A percentile compares a stretch with the other conserved stretches of the same genome.
Conservation (phyloP, 495 filamentous ascomycete species). For the Hypomontagnella submonticulosa region DNA sequence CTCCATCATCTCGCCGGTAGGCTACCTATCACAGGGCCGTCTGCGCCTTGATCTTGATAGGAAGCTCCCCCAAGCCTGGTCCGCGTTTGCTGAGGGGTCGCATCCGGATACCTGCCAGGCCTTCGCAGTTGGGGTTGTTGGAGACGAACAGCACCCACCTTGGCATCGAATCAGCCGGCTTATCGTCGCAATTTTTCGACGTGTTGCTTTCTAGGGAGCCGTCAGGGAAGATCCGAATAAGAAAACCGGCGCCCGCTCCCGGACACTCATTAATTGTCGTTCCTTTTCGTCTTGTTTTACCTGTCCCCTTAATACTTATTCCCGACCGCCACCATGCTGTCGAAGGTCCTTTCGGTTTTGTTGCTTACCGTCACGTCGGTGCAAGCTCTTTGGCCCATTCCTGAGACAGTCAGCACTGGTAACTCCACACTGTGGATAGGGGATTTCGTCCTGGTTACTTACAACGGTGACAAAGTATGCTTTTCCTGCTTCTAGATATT, state of each 20-base stretch:
- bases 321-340: constrained; percentile 46
- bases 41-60: constrained; percentile 37
- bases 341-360: constrained; percentile 45
- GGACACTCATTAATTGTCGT: constrained; percentile 25
- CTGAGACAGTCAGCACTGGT: constrained; percentile 62
- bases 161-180: constrained; percentile 33
- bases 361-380: constrained; percentile 50
- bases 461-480: constrained; percentile 66
- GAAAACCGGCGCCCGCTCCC: constrained; percentile 15
- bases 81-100: constrained; percentile 17
- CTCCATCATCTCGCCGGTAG: constrained; percentile 11
- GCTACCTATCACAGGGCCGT: constrained; percentile 21
- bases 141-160: constrained; percentile 27
- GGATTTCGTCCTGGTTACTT: constrained; percentile 62
- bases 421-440: constrained; percentile 66
- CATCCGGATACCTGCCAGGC: constrained; percentile 1
- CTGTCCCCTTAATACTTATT: constrained; percentile 10
- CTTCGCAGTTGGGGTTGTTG: constrained; percentile 30
- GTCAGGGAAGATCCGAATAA: constrained; percentile 26
- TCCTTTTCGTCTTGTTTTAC: constrained; percentile 22
- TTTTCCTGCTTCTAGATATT: constrained; percentile 35
- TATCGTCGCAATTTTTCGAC: constrained; percentile 24
- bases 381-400: constrained; percentile 71
- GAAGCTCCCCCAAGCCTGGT: constrained; percentile 13
- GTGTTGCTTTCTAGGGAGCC: constrained; percentile 7